These are phyloP conservation scores for Globisporangium lucens DNA, from an alignment of 352 stramenopile genomes.

Conservation along the genomic window DNA sequence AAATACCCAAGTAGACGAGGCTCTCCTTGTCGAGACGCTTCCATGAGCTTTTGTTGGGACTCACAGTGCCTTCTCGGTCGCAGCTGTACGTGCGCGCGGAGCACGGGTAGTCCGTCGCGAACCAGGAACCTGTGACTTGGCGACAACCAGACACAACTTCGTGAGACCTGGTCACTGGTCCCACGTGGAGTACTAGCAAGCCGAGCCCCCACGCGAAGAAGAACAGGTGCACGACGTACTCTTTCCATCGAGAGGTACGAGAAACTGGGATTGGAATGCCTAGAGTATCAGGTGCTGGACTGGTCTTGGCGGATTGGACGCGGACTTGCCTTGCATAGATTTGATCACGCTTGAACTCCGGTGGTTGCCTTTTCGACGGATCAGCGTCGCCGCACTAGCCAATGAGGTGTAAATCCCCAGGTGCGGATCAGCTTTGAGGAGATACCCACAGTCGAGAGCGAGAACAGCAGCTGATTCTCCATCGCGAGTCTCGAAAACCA, in stretches of 20 bases:
- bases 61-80: constrained; percentile 5
- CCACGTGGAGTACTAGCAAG: constrained; percentile 2
- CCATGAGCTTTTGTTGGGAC: background rate
- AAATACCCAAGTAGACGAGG: constrained; percentile 20
- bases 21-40: constrained; percentile 10
- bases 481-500: constrained; percentile 24
- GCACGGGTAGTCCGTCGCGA: constrained; percentile 6
- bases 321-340: background rate
- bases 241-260: background rate
- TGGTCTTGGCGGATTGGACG: background rate
- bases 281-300: background rate
- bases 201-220: constrained; percentile 9
- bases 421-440: constrained; percentile 25
- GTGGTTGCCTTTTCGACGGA: background rate
- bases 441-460: constrained; percentile 13
- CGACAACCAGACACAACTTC: background rate
- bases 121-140: constrained; percentile 6
- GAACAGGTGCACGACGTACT: constrained; percentile 6
- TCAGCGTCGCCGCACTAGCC: background rate
- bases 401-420: constrained; percentile 23
- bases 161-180: constrained; percentile 3
- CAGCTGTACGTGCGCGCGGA: constrained; percentile 15
- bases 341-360: background rate
- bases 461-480: constrained; percentile 25
- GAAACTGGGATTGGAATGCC: background rate